phyloP scores from a whole-genome alignment of 2,329 filamentous ascomycete species.

The Colletotrichum sojae region DNA sequence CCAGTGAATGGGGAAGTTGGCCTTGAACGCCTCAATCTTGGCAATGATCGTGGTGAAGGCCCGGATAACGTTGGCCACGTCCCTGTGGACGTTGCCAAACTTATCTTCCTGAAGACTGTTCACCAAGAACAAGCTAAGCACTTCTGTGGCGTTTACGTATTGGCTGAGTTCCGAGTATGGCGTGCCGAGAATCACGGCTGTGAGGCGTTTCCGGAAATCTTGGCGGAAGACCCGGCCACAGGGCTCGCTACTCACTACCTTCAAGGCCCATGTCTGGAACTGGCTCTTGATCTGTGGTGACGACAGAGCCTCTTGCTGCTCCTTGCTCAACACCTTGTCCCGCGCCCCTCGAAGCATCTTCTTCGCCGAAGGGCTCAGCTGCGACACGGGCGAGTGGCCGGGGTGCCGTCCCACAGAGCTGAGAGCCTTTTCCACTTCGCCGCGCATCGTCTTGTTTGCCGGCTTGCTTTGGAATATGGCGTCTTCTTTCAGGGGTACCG shows the following conservation, averaged over 20 bases:
- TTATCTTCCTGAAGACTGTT: slow-evolving; percentile 84
- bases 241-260: slow-evolving; percentile 62
- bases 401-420: slow-evolving; percentile 61
- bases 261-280: slow-evolving; percentile 62
- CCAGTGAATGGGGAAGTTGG: slow-evolving; percentile 77
- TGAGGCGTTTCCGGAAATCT: slow-evolving; percentile 75
- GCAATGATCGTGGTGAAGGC: slow-evolving; percentile 78
- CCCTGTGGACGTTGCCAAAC: slow-evolving; percentile 87
- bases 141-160: slow-evolving; percentile 80
- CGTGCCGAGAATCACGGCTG: slow-evolving; percentile 78
- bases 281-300: slow-evolving; percentile 64
- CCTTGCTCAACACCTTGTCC: slow-evolving; percentile 63
- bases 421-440: slow-evolving; percentile 62
- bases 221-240: slow-evolving; percentile 80
- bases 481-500: slow-evolving; percentile 60
- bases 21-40: slow-evolving; percentile 78
- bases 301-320: slow-evolving; percentile 69
- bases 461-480: slow-evolving; percentile 59
- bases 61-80: slow-evolving; percentile 81
- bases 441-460: slow-evolving; percentile 54
- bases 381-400: slow-evolving; percentile 62
- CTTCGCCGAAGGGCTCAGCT: slow-evolving; percentile 66
- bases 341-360: slow-evolving; percentile 63
- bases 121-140: slow-evolving; percentile 78
- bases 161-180: slow-evolving; percentile 79